Base-by-base conservation (phyloP, 495 filamentous ascomycete genomes). In the Halenospora varia region DNA sequence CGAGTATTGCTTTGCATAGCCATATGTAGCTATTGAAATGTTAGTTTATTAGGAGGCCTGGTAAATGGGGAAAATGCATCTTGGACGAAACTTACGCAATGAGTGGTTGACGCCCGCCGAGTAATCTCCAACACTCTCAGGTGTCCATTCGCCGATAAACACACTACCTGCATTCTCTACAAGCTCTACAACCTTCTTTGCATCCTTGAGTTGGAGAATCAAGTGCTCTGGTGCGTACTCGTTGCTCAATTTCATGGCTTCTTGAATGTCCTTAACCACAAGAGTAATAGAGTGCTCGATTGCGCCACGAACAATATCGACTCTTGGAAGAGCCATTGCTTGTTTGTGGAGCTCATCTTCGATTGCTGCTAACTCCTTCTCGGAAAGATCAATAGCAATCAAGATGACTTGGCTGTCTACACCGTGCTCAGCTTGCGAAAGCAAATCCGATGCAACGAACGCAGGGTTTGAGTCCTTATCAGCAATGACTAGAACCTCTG, bases 31-130 rank as follows among this genome's bases (percentile, higher is more conserved):
- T 96, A 56, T n/a, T 13, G 25, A 40, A 23, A n/a, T 60, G 49
- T 69, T 18, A 68, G 61, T 49, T 11, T 42, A 55, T 24, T 23
- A 3, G 25, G n/a, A 55, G 48, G 22, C 25, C n/a, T 23, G 18
- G 22, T 56, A 66, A 68, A 69, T 65, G 22, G 51, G 17, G 40
- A 46, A 48, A 44, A 56, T 56, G 26, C 41, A 57, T 25, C 29
- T 22, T 26, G 19, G 26, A 54, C 42, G 50, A 26, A 56, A 87
- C 89, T 82, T 85, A 96, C 92, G 94, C 62, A 98, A 73, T 39
- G 89, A 93, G 74, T 98, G 94, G 73, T 98, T 98, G 10, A 97
- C 92, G 63, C 94, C 94, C 18, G 95, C 94, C 50, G 90, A 96
- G 73, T 98, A 98, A 69, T 98, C 94, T 20, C 94, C 94, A 15